These are phyloP conservation scores for Vanrija humicola DNA, from an alignment of 1,284 basidiomycete genomes.

Conservation along the genomic window DNA sequence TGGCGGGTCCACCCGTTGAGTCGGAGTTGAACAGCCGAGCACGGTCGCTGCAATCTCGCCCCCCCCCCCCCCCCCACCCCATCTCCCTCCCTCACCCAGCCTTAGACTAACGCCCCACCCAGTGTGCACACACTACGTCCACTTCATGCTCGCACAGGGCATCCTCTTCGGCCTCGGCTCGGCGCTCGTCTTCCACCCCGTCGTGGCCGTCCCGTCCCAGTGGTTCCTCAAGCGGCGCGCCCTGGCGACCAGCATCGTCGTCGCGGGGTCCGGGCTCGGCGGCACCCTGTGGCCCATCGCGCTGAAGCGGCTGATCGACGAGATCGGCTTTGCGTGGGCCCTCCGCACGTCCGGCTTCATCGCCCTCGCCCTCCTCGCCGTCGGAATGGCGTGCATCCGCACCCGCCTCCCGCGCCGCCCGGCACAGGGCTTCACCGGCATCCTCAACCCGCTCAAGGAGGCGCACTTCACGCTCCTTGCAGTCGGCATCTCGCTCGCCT, in stretches of 20 bases:
- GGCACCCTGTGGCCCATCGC: constrained; percentile 38
- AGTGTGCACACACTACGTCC: constrained; percentile 59
- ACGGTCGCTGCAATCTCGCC: too few species aligned
- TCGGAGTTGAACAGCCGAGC: too few species aligned
- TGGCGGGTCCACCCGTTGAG: too few species aligned
- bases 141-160: constrained; percentile 38
- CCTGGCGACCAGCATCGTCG: constrained; percentile 32
- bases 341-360: constrained; percentile 30
- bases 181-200: constrained; percentile 55
- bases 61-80: too few species aligned
- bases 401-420: constrained; percentile 19
- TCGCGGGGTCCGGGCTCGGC: constrained; percentile 32
- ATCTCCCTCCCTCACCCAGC: too few species aligned
- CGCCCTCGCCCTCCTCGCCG: constrained; percentile 19
- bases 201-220: constrained; percentile 54
- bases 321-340: constrained; percentile 23
- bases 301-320: constrained; percentile 1
- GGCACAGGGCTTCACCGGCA: constrained; percentile 15
- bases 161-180: constrained; percentile 25
- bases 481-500: constrained; percentile 27
- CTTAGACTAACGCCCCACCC: background rate
- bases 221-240: constrained; percentile 48
- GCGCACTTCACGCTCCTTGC: constrained; percentile 22
- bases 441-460: constrained; percentile 24
- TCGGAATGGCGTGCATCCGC: constrained; percentile 18